A percentile compares a stretch with the other conserved stretches of the same genome.
Conservation (phyloP, 352 stramenopile genomes). For the Pythium monospermum region DNA sequence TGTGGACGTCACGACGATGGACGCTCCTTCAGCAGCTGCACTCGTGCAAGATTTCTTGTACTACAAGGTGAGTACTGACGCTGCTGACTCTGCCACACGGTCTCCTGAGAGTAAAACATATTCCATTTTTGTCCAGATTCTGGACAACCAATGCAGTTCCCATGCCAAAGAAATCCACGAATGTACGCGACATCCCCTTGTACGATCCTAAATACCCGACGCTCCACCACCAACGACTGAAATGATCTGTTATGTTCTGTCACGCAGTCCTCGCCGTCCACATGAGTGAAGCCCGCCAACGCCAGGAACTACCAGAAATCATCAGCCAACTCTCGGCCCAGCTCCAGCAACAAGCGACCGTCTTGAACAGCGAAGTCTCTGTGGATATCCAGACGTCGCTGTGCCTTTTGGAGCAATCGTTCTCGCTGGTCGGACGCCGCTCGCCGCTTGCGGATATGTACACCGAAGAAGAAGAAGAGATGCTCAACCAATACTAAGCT, state of each 20-base stretch:
- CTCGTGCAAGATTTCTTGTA: too few species aligned
- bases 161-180: conserved; percentile 50
- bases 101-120: too few species aligned
- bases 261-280: conserved; percentile 2
- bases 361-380: conserved; percentile 34
- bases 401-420: conserved; percentile 63
- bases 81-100: too few species aligned
- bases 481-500: conserved; percentile 63
- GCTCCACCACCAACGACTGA: neutral
- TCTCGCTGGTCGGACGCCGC: conserved; percentile 40
- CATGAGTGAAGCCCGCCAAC: conserved; percentile 37
- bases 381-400: conserved; percentile 65
- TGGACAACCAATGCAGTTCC: conserved; percentile 45
- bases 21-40: too few species aligned
- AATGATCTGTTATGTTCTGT: neutral
- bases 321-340: conserved; percentile 31
- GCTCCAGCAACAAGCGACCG: conserved; percentile 26
- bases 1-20: too few species aligned
- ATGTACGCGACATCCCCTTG: too few species aligned
- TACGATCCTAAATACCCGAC: neutral
- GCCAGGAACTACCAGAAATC: conserved; percentile 32
- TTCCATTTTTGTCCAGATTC: too few species aligned
- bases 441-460: conserved; percentile 76
- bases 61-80: too few species aligned
- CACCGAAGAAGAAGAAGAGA: conserved; percentile 65